Percentiles rank a stretch among this genome's conserved stretches.
Evolutionary conservation across 495 filamentous ascomycete species (phyloP).

Genomic region (Xylaria cubensis): DNA sequence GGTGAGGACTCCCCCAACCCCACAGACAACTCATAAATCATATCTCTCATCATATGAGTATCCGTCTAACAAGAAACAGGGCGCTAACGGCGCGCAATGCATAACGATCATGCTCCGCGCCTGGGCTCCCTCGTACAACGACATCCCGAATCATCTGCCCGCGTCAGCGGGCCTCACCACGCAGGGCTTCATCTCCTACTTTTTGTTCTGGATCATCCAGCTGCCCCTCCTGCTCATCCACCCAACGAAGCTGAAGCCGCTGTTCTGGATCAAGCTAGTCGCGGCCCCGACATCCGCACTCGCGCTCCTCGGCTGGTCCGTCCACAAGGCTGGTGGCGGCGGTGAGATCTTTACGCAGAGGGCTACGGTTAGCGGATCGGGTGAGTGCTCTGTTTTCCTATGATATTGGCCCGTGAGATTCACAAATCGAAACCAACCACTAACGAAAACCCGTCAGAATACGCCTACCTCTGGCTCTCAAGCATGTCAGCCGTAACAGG

Average conservation of each 20-base stretch:
- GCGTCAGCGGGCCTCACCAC: conserved; percentile 67
- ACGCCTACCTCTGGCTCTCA: conserved; percentile 49
- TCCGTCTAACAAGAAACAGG: conserved; percentile 39
- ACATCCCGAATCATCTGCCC: conserved; percentile 62
- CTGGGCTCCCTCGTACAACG: conserved; percentile 69
- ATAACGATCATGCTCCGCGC: conserved; percentile 71
- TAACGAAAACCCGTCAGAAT: conserved; percentile 26
- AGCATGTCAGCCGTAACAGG: conserved; percentile 55
- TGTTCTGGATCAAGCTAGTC: conserved; percentile 66
- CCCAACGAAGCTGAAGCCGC: conserved; percentile 60
- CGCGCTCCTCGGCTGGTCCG: conserved; percentile 61
- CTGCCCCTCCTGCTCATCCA: conserved; percentile 62
- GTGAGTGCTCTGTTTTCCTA: conserved; percentile 3
- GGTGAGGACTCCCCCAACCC: conserved; percentile 18
- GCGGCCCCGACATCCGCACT: conserved; percentile 60
- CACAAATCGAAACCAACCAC: not conserved
- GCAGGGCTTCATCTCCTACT: conserved; percentile 67
- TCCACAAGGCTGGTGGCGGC: conserved; percentile 53
- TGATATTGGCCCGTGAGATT: too few relatives aligned
- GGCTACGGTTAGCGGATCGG: conserved; percentile 49
- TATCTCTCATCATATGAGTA: not conserved
- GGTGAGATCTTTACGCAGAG: conserved; percentile 54
- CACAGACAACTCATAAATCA: not conserved
- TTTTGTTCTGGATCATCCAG: conserved; percentile 67
- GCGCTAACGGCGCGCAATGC: conserved; percentile 69